A percentile compares a stretch with the other conserved stretches of the same genome.
Evolutionary conservation across 2,329 filamentous ascomycete species (phyloP).

Genomic region (Aspergillus calidoustus): DNA sequence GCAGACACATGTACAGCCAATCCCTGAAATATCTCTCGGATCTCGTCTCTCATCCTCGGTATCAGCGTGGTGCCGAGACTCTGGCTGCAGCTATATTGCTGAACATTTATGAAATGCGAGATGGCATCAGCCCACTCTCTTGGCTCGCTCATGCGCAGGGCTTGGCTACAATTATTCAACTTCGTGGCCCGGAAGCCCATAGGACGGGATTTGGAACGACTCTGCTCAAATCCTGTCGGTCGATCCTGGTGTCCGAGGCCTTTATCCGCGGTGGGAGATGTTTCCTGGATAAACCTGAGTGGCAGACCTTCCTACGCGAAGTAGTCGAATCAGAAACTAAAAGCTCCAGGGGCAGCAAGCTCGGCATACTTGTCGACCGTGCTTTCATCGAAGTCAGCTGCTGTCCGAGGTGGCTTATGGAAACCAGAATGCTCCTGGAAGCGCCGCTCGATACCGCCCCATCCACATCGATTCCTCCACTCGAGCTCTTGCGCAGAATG

Average conservation of each 20-base stretch:
- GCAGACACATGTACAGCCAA: constrained; percentile 14
- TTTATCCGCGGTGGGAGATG: constrained; percentile 13
- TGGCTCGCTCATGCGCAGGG: constrained; percentile 17
- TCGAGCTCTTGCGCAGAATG: neutral
- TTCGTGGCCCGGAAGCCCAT: constrained; percentile 8
- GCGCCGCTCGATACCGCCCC: neutral
- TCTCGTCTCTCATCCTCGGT: neutral
- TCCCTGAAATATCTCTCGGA: constrained; percentile 6
- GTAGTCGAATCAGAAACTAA: neutral
- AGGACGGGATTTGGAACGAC: constrained; percentile 8
- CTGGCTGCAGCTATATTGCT: constrained; percentile 13
- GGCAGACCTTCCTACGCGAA: neutral
- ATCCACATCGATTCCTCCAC: neutral
- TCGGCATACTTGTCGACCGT: constrained; percentile 11
- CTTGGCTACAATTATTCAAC: constrained; percentile 7
- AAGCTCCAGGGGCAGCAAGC: neutral
- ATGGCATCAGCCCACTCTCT: neutral
- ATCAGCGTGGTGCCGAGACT: constrained; percentile 4
- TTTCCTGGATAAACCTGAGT: constrained; percentile 5
- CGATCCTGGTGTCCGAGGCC: constrained; percentile 8
- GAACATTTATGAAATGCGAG: constrained; percentile 17
- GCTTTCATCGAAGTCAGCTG: constrained; percentile 8
- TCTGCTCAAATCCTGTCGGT: constrained; percentile 10
- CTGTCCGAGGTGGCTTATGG: constrained; percentile 2
- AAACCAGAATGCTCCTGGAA: neutral